phyloP scores from a whole-genome alignment of 2,329 filamentous ascomycete species.

The Ophiostoma quercus region DNA sequence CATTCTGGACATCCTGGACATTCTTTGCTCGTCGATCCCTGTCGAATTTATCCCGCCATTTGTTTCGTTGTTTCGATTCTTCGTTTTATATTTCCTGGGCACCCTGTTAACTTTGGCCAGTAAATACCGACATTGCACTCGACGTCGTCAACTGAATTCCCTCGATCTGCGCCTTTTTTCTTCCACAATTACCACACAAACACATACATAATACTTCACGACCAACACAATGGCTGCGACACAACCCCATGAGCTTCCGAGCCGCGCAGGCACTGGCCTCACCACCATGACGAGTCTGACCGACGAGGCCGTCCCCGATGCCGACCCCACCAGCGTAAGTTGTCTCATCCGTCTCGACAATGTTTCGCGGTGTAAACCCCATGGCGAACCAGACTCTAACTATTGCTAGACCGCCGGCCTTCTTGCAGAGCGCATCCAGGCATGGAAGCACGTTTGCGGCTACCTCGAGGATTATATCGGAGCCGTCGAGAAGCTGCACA shows the following conservation, averaged over 20 bases:
- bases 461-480: slow-evolving; percentile 88
- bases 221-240: slow-evolving; percentile 17
- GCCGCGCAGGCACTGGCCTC: slow-evolving; percentile 28
- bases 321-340: slow-evolving; percentile 54
- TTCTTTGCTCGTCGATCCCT: neutral
- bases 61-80: neutral
- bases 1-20: neutral
- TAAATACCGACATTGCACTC: neutral
- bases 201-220: neutral
- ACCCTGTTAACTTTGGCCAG: neutral
- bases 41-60: neutral
- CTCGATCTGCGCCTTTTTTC: neutral
- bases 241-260: slow-evolving; percentile 25
- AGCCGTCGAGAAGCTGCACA: slow-evolving; percentile 80
- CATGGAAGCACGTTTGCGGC: slow-evolving; percentile 91
- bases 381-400: neutral
- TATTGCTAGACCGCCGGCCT: slow-evolving; percentile 63
- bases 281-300: slow-evolving; percentile 37
- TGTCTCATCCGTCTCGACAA: neutral
- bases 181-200: neutral
- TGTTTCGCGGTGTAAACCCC: too few relatives aligned
- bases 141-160: neutral
- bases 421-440: slow-evolving; percentile 79
- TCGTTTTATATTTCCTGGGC: neutral
- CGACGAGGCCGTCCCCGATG: slow-evolving; percentile 56